Evolutionary conservation across 1,139 yeast species (phyloP).

Genomic region (Candida buenavistaensis): DNA sequence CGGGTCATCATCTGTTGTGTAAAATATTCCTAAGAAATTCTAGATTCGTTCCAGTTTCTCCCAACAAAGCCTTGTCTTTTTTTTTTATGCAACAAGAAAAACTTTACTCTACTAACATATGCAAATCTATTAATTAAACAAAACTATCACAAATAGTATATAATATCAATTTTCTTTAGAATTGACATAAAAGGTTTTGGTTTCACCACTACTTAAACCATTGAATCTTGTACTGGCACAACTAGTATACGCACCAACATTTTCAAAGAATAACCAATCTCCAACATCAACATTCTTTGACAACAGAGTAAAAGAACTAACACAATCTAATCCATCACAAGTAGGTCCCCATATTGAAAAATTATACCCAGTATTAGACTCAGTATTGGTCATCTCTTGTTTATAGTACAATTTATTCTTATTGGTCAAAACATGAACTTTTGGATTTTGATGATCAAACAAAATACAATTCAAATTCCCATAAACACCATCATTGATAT

Average conservation of each 20-base stretch:
- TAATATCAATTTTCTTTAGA: conserved; percentile 29
- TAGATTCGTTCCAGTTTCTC: no score
- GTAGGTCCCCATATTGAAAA: conserved; percentile 97
- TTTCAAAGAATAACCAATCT: conserved; percentile 87
- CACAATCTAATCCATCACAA: conserved; percentile 94
- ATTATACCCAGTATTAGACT: conserved; percentile 12
- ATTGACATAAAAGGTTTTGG: conserved; percentile 62
- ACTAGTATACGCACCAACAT: conserved; percentile 91
- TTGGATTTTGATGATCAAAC: conserved; percentile 87
- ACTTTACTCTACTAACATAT: no score
- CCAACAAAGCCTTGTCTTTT: no score
- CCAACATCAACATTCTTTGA: conserved; percentile 71
- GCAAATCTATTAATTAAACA: no score
- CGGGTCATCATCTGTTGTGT: no score
- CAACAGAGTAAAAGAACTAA: conserved; percentile 53
- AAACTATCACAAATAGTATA: no score
- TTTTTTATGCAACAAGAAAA: no score
- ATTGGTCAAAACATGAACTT: conserved; percentile 63
- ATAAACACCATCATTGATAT: conserved; percentile 92
- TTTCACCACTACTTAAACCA: conserved; percentile 65
- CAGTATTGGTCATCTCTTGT: conserved; percentile 11
- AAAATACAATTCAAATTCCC: conserved; percentile 93
- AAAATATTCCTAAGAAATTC: no score
- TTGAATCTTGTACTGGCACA: conserved; percentile 89
- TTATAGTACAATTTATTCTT: conserved; percentile 48